Percentiles rank a stretch among this genome's conserved stretches.
Conservation (phyloP, 106 monocot species). For the Acorus calamus region DNA sequence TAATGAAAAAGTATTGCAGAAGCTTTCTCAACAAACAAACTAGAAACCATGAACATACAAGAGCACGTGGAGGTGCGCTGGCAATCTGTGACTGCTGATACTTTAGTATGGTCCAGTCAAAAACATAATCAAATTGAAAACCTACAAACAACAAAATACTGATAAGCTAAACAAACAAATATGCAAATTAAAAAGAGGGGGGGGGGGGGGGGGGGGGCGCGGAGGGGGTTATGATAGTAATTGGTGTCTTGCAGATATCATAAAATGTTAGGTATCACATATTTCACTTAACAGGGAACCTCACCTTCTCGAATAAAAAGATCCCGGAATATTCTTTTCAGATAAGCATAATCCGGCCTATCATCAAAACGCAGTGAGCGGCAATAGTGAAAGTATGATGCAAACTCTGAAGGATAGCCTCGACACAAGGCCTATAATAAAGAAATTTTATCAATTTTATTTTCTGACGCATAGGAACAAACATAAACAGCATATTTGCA, state of each 20-base stretch:
- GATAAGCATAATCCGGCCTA: conserved; percentile 68
- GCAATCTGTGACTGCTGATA: conserved; percentile 57
- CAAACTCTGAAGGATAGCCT: conserved; percentile 74
- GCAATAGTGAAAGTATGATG: conserved; percentile 74
- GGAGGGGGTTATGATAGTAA: too few relatives aligned
- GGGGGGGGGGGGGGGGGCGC: too few relatives aligned
- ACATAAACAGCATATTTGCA: not conserved
- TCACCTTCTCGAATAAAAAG: conserved; percentile 75
- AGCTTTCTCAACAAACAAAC: not conserved
- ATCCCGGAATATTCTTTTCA: conserved; percentile 65
- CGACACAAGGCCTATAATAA: conserved; percentile 52
- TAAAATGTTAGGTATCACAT: too few relatives aligned
- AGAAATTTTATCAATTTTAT: not conserved
- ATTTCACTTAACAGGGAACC: too few relatives aligned
- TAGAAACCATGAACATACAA: conserved; percentile 25
- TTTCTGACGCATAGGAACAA: not conserved
- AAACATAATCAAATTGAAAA: conserved; percentile 70
- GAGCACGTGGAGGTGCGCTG: conserved; percentile 34
- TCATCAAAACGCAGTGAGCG: conserved; percentile 79
- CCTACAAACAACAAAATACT: conserved; percentile 18
- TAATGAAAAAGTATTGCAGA: too few relatives aligned
- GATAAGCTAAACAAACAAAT: too few relatives aligned
- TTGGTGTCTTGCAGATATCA: too few relatives aligned
- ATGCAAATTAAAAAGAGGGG: too few relatives aligned
- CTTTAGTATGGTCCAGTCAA: conserved; percentile 52